phyloP scores from a whole-genome alignment of 2,329 filamentous ascomycete species.

The Helicocarpus griseus region DNA sequence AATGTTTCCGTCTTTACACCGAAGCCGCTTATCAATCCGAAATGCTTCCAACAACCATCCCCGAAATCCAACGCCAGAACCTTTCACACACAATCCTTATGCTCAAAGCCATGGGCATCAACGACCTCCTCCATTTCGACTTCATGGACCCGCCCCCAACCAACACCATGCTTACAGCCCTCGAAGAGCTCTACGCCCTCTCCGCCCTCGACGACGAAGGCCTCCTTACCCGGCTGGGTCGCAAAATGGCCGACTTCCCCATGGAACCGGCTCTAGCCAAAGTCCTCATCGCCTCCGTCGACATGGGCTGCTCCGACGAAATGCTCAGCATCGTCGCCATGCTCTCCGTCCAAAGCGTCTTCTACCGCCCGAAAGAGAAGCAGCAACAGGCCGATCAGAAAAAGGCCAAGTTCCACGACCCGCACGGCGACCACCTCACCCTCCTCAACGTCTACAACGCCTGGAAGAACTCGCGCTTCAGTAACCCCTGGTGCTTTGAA shows the following conservation, averaged over 20 bases:
- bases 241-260: conserved; percentile 97
- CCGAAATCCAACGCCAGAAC: conserved; percentile 94
- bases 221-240: conserved; percentile 76
- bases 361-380: conserved; percentile 96
- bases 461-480: conserved; percentile 82
- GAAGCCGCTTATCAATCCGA: conserved; percentile 93
- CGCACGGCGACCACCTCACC: conserved; percentile 86
- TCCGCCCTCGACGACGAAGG: conserved; percentile 93
- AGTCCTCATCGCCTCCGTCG: conserved; percentile 76
- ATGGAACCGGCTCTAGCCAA: conserved; percentile 94
- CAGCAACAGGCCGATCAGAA: conserved; percentile 94
- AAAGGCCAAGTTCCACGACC: conserved; percentile 94
- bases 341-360: conserved; percentile 77
- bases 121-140: conserved; percentile 92
- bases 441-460: conserved; percentile 92
- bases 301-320: conserved; percentile 85
- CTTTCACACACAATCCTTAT: conserved; percentile 87
- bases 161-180: conserved; percentile 91
- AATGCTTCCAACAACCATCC: conserved; percentile 92
- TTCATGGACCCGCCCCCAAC: conserved; percentile 98
- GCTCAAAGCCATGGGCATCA: conserved; percentile 98
- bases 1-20: conserved; percentile 91
- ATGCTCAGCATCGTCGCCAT: conserved; percentile 90
- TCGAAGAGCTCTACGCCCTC: conserved; percentile 90
- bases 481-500: conserved; percentile 88